Evolutionary conservation across 2,329 filamentous ascomycete species (phyloP).

Genomic region (Botrytis paeoniae): DNA sequence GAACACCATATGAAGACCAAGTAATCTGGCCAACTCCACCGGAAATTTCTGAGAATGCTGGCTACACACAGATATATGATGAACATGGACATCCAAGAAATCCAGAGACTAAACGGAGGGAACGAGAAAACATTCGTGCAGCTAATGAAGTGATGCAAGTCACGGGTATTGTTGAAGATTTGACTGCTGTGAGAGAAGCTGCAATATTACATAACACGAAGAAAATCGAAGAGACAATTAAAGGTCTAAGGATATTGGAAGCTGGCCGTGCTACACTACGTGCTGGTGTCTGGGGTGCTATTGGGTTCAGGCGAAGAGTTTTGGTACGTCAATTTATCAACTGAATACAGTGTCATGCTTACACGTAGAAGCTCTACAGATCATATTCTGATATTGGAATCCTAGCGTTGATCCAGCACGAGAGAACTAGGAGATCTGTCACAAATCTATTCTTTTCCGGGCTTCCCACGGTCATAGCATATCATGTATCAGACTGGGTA

Average conservation of each 20-base stretch:
- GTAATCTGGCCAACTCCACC: slow-evolving; percentile 26
- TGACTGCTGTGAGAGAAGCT: slow-evolving; percentile 30
- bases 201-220: slow-evolving; percentile 23
- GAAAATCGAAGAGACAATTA: slow-evolving; percentile 33
- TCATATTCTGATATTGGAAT: slow-evolving; percentile 33
- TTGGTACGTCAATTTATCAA: slow-evolving; percentile 28
- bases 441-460: slow-evolving; percentile 32
- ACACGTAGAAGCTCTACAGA: slow-evolving; percentile 34
- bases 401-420: slow-evolving; percentile 31
- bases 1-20: slow-evolving; percentile 38
- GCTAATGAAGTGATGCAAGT: slow-evolving; percentile 40
- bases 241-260: slow-evolving; percentile 35
- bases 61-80: slow-evolving; percentile 34
- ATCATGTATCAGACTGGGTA: slow-evolving; percentile 33
- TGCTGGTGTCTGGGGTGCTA: slow-evolving; percentile 38
- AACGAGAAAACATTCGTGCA: slow-evolving; percentile 37
- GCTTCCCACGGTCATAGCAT: slow-evolving; percentile 33
- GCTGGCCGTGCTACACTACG: slow-evolving; percentile 31
- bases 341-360: not conserved
- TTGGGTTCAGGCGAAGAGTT: slow-evolving; percentile 36
- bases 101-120: slow-evolving; percentile 35
- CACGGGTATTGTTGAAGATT: slow-evolving; percentile 38
- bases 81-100: slow-evolving; percentile 37
- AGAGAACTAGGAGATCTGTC: slow-evolving; percentile 26
- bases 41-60: slow-evolving; percentile 19